Conservation (phyloP, 1,139 yeast genomes). For the Pneumocystis murina region DNA sequence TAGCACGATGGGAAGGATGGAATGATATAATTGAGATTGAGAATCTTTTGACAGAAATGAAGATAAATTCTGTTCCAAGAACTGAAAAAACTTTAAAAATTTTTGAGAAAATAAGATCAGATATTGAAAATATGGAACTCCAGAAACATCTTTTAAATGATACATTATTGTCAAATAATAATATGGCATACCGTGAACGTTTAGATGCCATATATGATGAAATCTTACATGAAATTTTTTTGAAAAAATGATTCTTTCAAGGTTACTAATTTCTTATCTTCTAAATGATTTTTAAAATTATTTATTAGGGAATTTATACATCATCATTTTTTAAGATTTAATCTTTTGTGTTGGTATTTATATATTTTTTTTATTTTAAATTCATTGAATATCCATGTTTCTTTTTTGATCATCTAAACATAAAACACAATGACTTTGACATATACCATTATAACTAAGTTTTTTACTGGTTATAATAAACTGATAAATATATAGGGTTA, state of each 20-base stretch:
- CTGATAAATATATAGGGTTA: too few species aligned
- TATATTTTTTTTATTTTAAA: too few species aligned
- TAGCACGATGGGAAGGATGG: slow-evolving; percentile 28
- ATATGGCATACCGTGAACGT: background rate
- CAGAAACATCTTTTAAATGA: background rate
- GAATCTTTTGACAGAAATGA: slow-evolving; percentile 28
- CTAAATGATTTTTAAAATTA: too few species aligned
- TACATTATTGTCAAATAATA: background rate
- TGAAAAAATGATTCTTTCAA: too few species aligned
- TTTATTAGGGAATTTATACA: too few species aligned
- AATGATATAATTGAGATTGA: slow-evolving; percentile 27
- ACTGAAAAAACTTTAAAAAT: background rate
- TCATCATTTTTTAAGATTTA: too few species aligned
- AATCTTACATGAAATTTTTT: background rate
- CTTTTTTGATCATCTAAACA: too few species aligned
- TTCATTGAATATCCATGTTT: too few species aligned
- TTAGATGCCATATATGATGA: background rate
- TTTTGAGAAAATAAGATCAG: background rate
- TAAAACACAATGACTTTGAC: too few species aligned
- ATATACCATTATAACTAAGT: too few species aligned
- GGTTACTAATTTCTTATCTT: background rate
- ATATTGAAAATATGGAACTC: background rate
- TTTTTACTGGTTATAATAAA: too few species aligned
- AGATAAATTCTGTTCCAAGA: slow-evolving; percentile 20
- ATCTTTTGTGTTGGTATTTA: too few species aligned